These are phyloP conservation scores for Penicillium sp. DNA, from an alignment of 2,329 filamentous ascomycete genomes.

Conservation along the genomic window DNA sequence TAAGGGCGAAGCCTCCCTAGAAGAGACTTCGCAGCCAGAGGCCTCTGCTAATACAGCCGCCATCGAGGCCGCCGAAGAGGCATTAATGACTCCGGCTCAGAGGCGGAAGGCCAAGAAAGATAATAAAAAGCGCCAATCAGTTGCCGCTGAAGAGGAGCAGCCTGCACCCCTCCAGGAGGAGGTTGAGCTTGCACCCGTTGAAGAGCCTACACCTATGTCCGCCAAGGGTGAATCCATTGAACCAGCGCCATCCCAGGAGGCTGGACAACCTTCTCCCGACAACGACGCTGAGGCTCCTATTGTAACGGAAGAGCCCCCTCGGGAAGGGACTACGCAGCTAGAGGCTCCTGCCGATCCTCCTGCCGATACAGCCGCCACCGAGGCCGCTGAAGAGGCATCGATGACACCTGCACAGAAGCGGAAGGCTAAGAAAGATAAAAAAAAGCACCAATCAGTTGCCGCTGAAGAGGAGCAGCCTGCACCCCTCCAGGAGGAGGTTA, in stretches of 20 bases:
- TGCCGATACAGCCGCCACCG: constrained; percentile 1
- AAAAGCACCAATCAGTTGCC: constrained; percentile 22
- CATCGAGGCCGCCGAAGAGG: neutral
- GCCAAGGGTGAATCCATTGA: neutral
- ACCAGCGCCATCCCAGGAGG: neutral
- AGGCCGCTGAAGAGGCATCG: constrained; percentile 3
- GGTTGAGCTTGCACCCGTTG: neutral
- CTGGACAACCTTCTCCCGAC: neutral
- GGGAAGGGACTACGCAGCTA: neutral
- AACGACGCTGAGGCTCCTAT: neutral
- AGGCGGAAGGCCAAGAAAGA: constrained; percentile 24
- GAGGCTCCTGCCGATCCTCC: neutral
- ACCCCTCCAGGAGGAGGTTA: neutral
- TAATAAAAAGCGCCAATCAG: constrained; percentile 22
- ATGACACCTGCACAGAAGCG: constrained; percentile 18
- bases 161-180: constrained; percentile 2
- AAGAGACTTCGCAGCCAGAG: constrained; percentile 3
- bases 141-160: neutral
- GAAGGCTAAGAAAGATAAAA: constrained; percentile 24
- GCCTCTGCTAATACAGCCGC: neutral
- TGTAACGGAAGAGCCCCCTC: neutral
- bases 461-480: neutral
- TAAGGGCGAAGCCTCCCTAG: no score
- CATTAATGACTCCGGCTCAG: neutral
- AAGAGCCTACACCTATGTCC: no score